Percentiles rank a stretch among this genome's conserved stretches.
Evolutionary conservation across 306 rosid species (phyloP).

Genomic region (Castanea mollissima): DNA sequence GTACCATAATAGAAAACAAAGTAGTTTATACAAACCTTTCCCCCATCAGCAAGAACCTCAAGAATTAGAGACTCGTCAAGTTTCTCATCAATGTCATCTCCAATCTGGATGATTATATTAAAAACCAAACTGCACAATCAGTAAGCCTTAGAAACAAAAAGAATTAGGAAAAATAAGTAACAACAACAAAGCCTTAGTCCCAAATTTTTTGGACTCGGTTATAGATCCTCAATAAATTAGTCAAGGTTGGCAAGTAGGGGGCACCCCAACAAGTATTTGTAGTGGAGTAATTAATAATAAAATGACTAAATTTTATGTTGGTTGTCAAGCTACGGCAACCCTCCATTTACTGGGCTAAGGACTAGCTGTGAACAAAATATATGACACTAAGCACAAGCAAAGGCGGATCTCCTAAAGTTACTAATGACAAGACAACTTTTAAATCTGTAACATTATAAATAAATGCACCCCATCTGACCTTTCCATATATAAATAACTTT

Average conservation of each 20-base stretch:
- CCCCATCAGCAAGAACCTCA: slow-evolving; percentile 85
- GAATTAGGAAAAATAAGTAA: not conserved
- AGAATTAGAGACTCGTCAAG: slow-evolving; percentile 70
- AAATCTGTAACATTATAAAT: slow-evolving; percentile 2
- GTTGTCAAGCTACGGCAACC: no score
- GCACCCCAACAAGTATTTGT: no score
- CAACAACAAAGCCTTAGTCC: no score
- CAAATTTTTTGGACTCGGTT: no score
- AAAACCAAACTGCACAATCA: slow-evolving; percentile 6
- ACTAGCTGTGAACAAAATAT: no score
- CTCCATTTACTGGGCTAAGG: no score
- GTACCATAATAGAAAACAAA: not conserved
- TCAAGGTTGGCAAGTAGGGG: no score
- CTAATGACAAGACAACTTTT: not conserved
- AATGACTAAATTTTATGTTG: no score
- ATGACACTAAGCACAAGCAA: slow-evolving; percentile 4
- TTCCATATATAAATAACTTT: slow-evolving; percentile 80
- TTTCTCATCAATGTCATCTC: slow-evolving; percentile 46
- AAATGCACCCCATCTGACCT: slow-evolving; percentile 48
- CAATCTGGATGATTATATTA: slow-evolving; percentile 47
- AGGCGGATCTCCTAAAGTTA: slow-evolving; percentile 1
- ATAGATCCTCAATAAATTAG: no score
- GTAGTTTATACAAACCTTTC: slow-evolving; percentile 59
- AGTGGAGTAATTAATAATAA: no score
- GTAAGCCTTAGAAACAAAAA: not conserved